Percentiles rank a stretch among this genome's conserved stretches.
Evolutionary conservation across 2,329 filamentous ascomycete genomes (phyloP).

Genomic region (Neofusicoccum parvum): DNA sequence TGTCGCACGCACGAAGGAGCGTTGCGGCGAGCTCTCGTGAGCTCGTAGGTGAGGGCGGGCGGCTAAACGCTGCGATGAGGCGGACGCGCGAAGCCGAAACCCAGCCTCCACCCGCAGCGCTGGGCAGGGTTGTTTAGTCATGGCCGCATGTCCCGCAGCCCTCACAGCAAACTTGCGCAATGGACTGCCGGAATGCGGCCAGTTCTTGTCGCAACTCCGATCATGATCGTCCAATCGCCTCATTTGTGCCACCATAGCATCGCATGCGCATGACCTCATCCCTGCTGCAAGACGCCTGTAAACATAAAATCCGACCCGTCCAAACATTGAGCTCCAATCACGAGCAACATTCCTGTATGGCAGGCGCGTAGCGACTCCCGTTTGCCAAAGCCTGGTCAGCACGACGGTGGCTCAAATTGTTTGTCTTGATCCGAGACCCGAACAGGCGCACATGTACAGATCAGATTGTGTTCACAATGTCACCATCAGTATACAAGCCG

Average conservation of each 20-base stretch:
- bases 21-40: not conserved
- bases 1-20: not conserved
- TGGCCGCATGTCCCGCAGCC: not conserved
- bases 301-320: too few species aligned
- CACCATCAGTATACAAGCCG: not conserved
- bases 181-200: not conserved
- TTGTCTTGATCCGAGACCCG: too few species aligned
- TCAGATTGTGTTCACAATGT: too few species aligned
- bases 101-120: not conserved
- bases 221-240: not conserved
- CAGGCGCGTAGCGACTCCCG: too few species aligned
- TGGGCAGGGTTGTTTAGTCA: not conserved
- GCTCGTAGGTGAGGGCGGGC: not conserved
- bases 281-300: not conserved
- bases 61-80: slow-evolving; percentile 1
- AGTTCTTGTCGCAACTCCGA: not conserved
- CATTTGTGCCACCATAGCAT: not conserved
- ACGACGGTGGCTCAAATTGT: too few species aligned
- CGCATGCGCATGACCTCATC: not conserved
- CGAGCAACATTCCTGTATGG: too few species aligned
- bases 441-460: too few species aligned
- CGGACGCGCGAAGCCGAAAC: not conserved
- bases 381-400: too few species aligned
- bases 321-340: too few species aligned
- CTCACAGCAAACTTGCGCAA: not conserved